Conservation (phyloP, 2,329 filamentous ascomycete species). For the Pseudogymnoascus sp. region DNA sequence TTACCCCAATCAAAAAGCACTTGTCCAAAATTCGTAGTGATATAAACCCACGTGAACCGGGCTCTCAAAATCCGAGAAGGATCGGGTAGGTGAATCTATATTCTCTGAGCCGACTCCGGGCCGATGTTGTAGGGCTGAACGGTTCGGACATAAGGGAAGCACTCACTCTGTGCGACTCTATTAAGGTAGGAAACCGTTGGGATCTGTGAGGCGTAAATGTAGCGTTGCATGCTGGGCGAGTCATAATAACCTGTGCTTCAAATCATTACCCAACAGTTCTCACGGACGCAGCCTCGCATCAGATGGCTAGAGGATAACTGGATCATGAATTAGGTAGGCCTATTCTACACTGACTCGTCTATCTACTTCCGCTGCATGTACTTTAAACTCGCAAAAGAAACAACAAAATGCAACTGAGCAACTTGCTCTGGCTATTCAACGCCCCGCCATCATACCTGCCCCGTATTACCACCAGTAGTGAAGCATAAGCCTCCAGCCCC, state of each 20-base stretch:
- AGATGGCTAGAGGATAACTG: slow-evolving; percentile 1
- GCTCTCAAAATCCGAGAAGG: not conserved
- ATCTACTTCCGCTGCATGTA: slow-evolving; percentile 5
- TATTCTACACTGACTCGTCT: slow-evolving; percentile 6
- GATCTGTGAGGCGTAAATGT: slow-evolving; percentile 5
- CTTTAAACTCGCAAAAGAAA: slow-evolving; percentile 6
- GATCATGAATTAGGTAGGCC: slow-evolving; percentile 7
- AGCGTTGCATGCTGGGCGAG: not conserved
- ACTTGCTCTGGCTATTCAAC: not conserved
- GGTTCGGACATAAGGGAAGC: not conserved
- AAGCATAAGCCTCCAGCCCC: not conserved
- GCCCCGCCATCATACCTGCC: not conserved
- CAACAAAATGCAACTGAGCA: slow-evolving; percentile 2
- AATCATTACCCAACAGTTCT: not conserved
- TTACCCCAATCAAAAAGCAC: not conserved
- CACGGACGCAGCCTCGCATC: not conserved
- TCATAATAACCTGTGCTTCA: not conserved
- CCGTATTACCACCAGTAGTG: not conserved
- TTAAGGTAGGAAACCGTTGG: slow-evolving; percentile 4
- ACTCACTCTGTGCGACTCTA: not conserved
- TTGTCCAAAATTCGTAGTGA: not conserved
- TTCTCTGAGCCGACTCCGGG: not conserved
- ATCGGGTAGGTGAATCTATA: not conserved
- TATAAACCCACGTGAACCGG: not conserved
- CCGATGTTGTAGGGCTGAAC: not conserved